Base-by-base conservation (phyloP, 805 yeast genomes). In the Yarrowia sp. region DNA sequence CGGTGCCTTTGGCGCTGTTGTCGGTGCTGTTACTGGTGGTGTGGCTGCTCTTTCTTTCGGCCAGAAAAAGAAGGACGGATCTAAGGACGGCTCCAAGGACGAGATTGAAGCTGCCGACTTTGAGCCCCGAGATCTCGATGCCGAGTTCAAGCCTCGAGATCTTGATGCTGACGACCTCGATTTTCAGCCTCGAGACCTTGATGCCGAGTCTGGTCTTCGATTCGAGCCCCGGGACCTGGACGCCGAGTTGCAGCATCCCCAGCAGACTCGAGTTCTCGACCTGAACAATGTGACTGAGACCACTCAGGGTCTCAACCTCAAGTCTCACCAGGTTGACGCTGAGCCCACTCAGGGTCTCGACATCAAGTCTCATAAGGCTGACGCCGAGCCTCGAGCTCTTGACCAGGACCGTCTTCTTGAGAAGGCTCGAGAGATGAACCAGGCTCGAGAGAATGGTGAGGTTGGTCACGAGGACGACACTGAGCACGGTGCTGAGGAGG, bases 31-130 rank as follows among this genome's bases (percentile, higher is more conserved):
- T 15, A 55, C 63, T 5, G 38, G 39, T 15, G 63, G 63, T 14
- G 47, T 55, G 12, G 63, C 63, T 33, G 63, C 49, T 24, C 63
- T 55, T 10, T 55, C 63, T 10, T 55, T 55, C n/a, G 49, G 46
- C 20, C 36, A 55, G 47, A 55, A 55, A 39, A 42, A 55, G 39
- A 55, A 55, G 40, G 63, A 52, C 17, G 42, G 13, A 9, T 7
- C 43, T 12, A 55, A 55, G 40, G 63, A 52, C 17, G 42, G 13
- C 3, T 7, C 43, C n/a, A 34, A 36, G 56, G 56, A 34, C 9
- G 43, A 50, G 17, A 14, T 9, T 8, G 20, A 52, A n/a, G n/a
- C 13, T 12, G 56, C 17, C 24, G 47, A 52, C 15, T 33, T 17
- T 17, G 39, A 49, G 24, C 40, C 50, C 13, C 50, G 50, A 24